Evolutionary conservation across 306 rosid genomes (phyloP).

Genomic region (Cicer yamashitae): DNA sequence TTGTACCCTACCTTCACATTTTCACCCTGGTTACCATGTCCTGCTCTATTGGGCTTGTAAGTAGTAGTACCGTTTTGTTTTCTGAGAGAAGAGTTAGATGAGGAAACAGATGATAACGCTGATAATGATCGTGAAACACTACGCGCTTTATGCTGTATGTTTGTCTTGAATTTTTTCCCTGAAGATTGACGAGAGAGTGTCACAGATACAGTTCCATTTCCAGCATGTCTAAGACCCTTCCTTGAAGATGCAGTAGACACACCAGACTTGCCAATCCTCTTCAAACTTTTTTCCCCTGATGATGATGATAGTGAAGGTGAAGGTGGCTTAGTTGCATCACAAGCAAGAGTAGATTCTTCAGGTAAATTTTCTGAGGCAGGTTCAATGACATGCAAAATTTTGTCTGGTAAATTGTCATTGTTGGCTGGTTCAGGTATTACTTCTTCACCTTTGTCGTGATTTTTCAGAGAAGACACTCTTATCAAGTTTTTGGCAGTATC

Average conservation of each 20-base stretch:
- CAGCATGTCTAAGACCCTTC: constrained; percentile 52
- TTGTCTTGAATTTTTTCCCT: constrained; percentile 50
- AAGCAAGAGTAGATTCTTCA: constrained; percentile 40
- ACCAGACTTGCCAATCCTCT: constrained; percentile 41
- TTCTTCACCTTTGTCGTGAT: constrained; percentile 35
- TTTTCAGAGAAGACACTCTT: constrained; percentile 36
- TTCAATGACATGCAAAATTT: constrained; percentile 51
- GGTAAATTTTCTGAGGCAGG: constrained; percentile 49
- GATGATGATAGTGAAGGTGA: constrained; percentile 44
- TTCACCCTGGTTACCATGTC: constrained; percentile 37
- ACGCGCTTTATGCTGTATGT: constrained; percentile 8
- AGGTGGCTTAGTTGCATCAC: constrained; percentile 41
- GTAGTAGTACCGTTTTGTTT: constrained; percentile 47
- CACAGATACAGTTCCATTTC: constrained; percentile 38
- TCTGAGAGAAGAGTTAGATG: constrained; percentile 38
- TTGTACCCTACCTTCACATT: constrained; percentile 49
- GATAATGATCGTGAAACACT: constrained; percentile 39
- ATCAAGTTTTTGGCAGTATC: constrained; percentile 38
- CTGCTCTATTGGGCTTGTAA: constrained; percentile 30
- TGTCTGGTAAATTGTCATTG: constrained; percentile 53
- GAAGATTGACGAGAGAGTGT: constrained; percentile 19
- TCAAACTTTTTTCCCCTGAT: constrained; percentile 44
- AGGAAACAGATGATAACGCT: constrained; percentile 25
- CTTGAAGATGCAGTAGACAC: constrained; percentile 49
- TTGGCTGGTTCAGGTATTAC: constrained; percentile 41